These are phyloP conservation scores for Trichoderma atrobrunneum DNA, from an alignment of 2,329 filamentous ascomycete species.

Conservation along the genomic window DNA sequence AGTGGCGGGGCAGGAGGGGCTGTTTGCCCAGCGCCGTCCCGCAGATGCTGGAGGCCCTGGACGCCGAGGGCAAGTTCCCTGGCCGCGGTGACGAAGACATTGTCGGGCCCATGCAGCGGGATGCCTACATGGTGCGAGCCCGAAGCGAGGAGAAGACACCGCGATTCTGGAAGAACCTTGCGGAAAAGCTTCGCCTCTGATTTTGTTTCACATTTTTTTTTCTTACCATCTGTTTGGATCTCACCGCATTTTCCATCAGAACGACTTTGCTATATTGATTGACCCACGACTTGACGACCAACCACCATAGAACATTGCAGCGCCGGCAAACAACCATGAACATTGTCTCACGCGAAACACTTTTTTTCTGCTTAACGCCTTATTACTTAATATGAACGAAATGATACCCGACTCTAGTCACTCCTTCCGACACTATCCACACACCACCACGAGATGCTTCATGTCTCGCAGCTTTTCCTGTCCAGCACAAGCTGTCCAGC, in stretches of 20 bases:
- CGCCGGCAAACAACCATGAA: slow-evolving; percentile 15
- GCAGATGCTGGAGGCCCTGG: slow-evolving; percentile 63
- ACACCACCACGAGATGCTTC: neutral
- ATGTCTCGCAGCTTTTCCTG: neutral
- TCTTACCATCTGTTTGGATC: neutral
- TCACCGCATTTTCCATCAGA: slow-evolving; percentile 18
- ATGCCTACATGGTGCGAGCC: slow-evolving; percentile 50
- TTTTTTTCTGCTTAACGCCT: slow-evolving; percentile 3
- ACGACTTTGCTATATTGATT: slow-evolving; percentile 12
- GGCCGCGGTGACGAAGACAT: slow-evolving; percentile 87
- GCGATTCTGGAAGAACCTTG: slow-evolving; percentile 49
- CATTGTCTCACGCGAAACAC: slow-evolving; percentile 10
- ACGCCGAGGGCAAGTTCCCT: slow-evolving; percentile 80
- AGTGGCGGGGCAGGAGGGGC: slow-evolving; percentile 50
- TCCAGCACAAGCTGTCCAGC: neutral
- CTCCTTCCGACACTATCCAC: slow-evolving; percentile 8
- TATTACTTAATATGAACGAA: slow-evolving; percentile 20
- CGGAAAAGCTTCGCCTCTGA: slow-evolving; percentile 42
- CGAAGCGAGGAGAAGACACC: slow-evolving; percentile 45
- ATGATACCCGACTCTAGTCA: slow-evolving; percentile 21
- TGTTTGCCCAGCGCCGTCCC: slow-evolving; percentile 64
- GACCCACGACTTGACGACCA: slow-evolving; percentile 34
- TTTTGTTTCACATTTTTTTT: neutral
- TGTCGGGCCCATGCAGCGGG: slow-evolving; percentile 81
- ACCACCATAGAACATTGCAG: slow-evolving; percentile 39